Evolutionary conservation across 192 early-diverging fungal genomes (phyloP), one percentile per base, ranked within the genome.

Genomic region (Glomus cerebriforme): DNA sequence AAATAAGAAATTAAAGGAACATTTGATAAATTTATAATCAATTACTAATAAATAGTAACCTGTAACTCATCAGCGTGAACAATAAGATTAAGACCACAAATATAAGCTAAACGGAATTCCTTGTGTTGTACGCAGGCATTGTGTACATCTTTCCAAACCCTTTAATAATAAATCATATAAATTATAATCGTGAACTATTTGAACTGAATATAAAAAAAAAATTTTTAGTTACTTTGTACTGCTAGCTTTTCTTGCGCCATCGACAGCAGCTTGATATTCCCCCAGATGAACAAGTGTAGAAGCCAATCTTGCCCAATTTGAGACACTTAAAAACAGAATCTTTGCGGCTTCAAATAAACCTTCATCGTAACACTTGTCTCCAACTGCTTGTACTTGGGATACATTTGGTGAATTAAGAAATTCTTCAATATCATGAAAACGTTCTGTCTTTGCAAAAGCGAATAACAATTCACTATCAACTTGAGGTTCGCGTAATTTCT

Each of bases 121-220:
- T 90, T 88, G 81, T 97, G 93, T 34, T 94, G 92, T 65, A 99
- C 94, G 86, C 97, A 98, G 10, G 97, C 97, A 19, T 93, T 91
- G 81, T 99, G 95, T 79, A 99, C 97, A 83, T 99, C 96, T 91
- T 97, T 98, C 98, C 98, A 99, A 63, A 99, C 98, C 85, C 85
- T 88, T 29, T n/a, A 43, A 37, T 22, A 35, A 65, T 6, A 68
- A 34, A n/a, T 35, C 24, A 68, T n/a, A 12, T 43, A 43, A 7
- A n/a, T 68, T 7, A 68, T n/a, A 68, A 68, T 39, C 22, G 22
- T 35, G 26, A 15, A 68, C 1, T 13, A 3, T 59, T 73, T 73
- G 5, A 67, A 1, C 49, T 3, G 47, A 34, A 68, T 26, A 68
- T 7, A 7, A 19, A 70, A 22, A 73, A 19, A 19, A 58, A 58